Evolutionary conservation across 257 asterid genomes (phyloP), one percentile per base, ranked within the genome.

Genomic region (Solanum dulcamara): DNA sequence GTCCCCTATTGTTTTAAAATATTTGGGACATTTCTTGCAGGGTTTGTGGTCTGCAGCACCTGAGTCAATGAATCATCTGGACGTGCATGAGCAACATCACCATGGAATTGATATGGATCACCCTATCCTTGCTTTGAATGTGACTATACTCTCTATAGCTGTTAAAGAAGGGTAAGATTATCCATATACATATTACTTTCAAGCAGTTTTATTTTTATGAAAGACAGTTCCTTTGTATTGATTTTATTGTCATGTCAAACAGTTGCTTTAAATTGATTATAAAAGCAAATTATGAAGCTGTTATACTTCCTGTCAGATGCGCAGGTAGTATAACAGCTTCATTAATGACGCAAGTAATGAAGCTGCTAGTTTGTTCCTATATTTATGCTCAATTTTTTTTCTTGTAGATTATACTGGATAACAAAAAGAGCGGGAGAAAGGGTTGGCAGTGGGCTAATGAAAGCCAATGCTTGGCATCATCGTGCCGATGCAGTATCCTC

Each of bases 381-480:
- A 38, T 60, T 30, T 59, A 20, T 85, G 59, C 20, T 68, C 44
- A 17, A 8, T 10, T 55, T 84, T 80, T 67, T 48, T 35, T 35
- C 44, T 28, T 62, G 50, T 84, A 96, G 98, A 91, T 89, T 94
- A 81, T 96, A 91, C 83, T 92, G 98, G 97, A 90, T 93, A 82
- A 94, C 99, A 67, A 95, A 92, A 91, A 92, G 90, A 86, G 97
- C 93, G 42, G 99, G 98, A 59, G 98, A 97, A 87, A 93, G 87
- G 90, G 89, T 91, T n/a, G 98, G 98, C 88, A 97, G 99, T 87
- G 98, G 97, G 71, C 97, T 95, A 86, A 94, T 95, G 98, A 95
- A 92, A 92, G 98, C 98, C 82, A 97, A 97, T 88, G 99, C 99
- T 79, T 97, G 98, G 98, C 99, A 97, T 90, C 98, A 97, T 72